Base-by-base conservation (phyloP, 1,139 yeast species). In the Scheffersomyces quercinus region DNA sequence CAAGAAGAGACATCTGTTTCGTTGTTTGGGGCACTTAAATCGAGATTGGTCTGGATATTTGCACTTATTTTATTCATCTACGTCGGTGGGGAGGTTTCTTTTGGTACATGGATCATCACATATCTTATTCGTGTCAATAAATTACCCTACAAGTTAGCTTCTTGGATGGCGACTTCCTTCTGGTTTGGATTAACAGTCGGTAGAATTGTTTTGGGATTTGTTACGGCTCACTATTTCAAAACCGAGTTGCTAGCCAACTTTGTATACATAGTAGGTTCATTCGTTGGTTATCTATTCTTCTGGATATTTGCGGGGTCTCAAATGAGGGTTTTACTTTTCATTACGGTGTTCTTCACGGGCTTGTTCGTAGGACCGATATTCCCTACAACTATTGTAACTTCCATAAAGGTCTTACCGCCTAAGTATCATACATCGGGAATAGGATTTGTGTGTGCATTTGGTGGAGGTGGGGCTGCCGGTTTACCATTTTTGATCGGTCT, bases 341-440 rank as follows among this genome's bases (percentile, higher is more conserved):
- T 67, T 10, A 50, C 65, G 4, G 80, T 83, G 0, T 81, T 83
- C 38, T 36, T 77, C 9, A 70, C 82, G 35, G 96, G 96, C 0
- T 67, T 81, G 29, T 79, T 79, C 48, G 82, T 85, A 28, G 97
- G 96, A 0, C 96, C 97, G 1, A 69, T 87, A 5, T 88, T 85
- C 64, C 93, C 95, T 0, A 83, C 93, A 8, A 80, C 87, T 0
- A 81, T 86, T 43, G 79, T 86, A 10, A 75, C 86, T 5, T 73
- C 89, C 4, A 64, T 86, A 40, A 80, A 82, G 40, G 68, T 82
- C 2, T 62, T 88, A 36, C 96, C 96, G 0, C 65, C 69, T 24
- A 73, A 74, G 39, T 65, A 75, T 44, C 89, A 87, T 46, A 79
- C 87, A 8, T 68, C 81, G 7, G 93, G 90, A 0, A 75, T 88